A percentile compares a stretch with the other conserved stretches of the same genome.
Conservation (phyloP, 345 rosid species). For the Populus simonii region DNA sequence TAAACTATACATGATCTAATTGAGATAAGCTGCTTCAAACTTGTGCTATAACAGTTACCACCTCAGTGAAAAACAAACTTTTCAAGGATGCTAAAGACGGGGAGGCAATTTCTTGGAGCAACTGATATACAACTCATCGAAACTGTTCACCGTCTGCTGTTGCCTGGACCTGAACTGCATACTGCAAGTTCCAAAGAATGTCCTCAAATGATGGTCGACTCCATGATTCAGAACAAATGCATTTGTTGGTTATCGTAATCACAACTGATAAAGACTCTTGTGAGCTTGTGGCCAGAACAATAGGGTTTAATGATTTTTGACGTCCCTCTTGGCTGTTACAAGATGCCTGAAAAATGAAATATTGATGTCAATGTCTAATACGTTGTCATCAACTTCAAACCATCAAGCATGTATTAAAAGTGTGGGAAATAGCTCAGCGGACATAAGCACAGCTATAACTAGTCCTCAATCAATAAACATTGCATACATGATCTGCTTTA, state of each 20-base stretch:
- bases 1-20: neutral
- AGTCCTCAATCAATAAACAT: no score
- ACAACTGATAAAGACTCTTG: slow-evolving; percentile 42
- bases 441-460: neutral
- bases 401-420: neutral
- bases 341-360: slow-evolving; percentile 32
- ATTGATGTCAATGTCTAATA: neutral
- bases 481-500: neutral
- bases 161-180: slow-evolving; percentile 52
- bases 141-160: slow-evolving; percentile 29
- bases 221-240: slow-evolving; percentile 40
- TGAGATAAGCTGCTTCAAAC: neutral
- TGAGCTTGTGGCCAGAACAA: slow-evolving; percentile 36
- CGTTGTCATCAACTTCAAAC: neutral
- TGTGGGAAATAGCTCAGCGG: neutral
- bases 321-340: slow-evolving; percentile 33
- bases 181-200: slow-evolving; percentile 51
- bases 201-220: slow-evolving; percentile 52
- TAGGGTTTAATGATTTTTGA: slow-evolving; percentile 31
- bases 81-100: neutral
- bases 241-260: slow-evolving; percentile 43
- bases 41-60: neutral
- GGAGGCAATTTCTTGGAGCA: neutral
- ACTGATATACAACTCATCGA: neutral
- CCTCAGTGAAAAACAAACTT: neutral